A percentile compares a stretch with the other conserved stretches of the same genome.
phyloP scores from a whole-genome alignment of 1,139 yeast species.

The Geotrichum carabidarum region DNA sequence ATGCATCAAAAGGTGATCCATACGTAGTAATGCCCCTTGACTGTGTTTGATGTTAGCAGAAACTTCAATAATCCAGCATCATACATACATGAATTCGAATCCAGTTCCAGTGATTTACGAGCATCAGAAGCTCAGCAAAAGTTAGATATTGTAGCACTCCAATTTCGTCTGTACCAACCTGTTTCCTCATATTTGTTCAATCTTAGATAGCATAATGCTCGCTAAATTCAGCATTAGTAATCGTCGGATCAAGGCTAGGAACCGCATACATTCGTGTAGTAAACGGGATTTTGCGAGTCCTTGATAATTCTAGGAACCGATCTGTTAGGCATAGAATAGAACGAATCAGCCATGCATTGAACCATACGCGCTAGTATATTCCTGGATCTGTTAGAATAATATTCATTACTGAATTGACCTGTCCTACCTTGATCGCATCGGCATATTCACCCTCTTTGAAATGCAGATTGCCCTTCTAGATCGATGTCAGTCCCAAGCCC shows the following conservation, averaged over 20 bases:
- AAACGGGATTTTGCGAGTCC: conserved; percentile 31
- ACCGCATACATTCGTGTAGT: conserved; percentile 31
- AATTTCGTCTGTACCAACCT: conserved; percentile 15
- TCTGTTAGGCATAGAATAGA: no score
- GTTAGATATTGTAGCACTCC: background rate
- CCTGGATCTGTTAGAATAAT: conserved; percentile 18
- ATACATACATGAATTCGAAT: conserved; percentile 25
- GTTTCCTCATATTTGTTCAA: conserved; percentile 28
- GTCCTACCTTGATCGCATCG: conserved; percentile 33
- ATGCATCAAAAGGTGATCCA: conserved; percentile 3
- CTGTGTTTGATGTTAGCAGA: conserved; percentile 21
- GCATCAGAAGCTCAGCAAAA: conserved; percentile 31
- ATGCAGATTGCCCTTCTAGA: conserved; percentile 31
- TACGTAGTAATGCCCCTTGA: conserved; percentile 34
- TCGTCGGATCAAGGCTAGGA: background rate
- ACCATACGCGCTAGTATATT: conserved; percentile 32
- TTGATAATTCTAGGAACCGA: conserved; percentile 24
- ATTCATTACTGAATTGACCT: background rate
- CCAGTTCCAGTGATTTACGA: conserved; percentile 35
- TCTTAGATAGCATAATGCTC: conserved; percentile 31
- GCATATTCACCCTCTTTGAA: conserved; percentile 40
- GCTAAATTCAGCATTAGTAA: conserved; percentile 16
- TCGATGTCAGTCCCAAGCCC: no score
- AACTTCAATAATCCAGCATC: background rate
- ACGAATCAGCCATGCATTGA: background rate